Evolutionary conservation across 2,329 filamentous ascomycete genomes (phyloP), one percentile per base, ranked within the genome.

Genomic region (Cercospora zeae-maydis): DNA sequence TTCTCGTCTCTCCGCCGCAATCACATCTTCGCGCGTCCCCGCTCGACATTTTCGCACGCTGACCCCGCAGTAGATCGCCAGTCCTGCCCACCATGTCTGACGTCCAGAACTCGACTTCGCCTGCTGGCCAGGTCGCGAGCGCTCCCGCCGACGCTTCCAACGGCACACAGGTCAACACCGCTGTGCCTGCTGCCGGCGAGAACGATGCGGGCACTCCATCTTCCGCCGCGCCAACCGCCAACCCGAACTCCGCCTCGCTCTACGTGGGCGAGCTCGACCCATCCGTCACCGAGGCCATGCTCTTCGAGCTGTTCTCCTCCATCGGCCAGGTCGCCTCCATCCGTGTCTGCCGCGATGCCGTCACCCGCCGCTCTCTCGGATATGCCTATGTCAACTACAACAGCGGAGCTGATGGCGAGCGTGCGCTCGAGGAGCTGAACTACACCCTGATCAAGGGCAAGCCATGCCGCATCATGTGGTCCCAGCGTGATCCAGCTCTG

Each of bases 321-420:
- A 99, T 99, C 77, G 95, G 95, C 73, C 93, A 96, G 75, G 95
- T 99, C 74, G 95, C 95, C 71, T 99, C 95, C 66, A 99, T 99
- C 80, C 95, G 95, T 86, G 95, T 99, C 78, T 99, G 95, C 87
- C 95, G 95, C 82, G 95, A 99, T 77, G 93, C 95, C 68, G 93
- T 99, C 77, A 98, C 95, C 76, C 93, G 95, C 78, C 93, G 95
- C 80, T 99, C 95, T 70, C 92, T 99, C 71, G 95, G 95, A 72
- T 99, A 99, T 80, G 95, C 95, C 80, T 99, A 99, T 80, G 95
- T 99, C 82, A 99, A 99, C 88, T 99, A 98, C 88, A 99, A 98
- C 85, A 93, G 92, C 79, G 96, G 93, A 67, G 80, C 87, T 67
- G 95, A 99, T 78, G 95, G 95, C 74, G 95, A 99, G 85, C 96